Conservation (phyloP, 768 basidiomycete species). For the Lactarius vividus region DNA sequence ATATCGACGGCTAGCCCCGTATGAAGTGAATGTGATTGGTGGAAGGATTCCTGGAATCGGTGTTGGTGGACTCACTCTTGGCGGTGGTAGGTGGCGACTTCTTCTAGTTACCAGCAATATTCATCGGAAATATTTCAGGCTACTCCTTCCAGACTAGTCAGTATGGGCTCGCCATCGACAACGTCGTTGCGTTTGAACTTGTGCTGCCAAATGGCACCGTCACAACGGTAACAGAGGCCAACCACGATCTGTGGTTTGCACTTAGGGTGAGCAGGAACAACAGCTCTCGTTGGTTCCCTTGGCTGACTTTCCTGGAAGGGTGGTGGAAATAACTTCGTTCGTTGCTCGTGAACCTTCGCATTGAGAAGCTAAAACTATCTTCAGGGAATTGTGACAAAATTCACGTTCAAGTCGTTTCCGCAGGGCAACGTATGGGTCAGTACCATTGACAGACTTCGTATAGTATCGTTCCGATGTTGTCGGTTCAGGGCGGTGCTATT, state of each 20-base stretch:
- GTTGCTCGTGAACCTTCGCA: background rate
- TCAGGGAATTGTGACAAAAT: constrained; percentile 55
- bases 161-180: constrained; percentile 52
- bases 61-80: background rate
- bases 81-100: background rate
- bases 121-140: constrained; percentile 34
- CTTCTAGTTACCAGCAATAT: background rate
- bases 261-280: constrained; percentile 33
- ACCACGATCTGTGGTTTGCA: constrained; percentile 40
- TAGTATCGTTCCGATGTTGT: too few species aligned
- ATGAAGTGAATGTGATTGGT: background rate
- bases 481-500: background rate
- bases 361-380: background rate
- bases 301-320: constrained; percentile 52
- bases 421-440: constrained; percentile 34
- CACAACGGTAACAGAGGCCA: constrained; percentile 31
- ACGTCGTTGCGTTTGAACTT: constrained; percentile 48
- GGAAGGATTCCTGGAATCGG: background rate
- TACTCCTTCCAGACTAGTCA: constrained; percentile 61
- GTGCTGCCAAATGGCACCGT: constrained; percentile 51
- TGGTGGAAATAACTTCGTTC: background rate
- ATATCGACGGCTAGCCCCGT: background rate
- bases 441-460: constrained; percentile 22
- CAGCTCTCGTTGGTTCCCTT: constrained; percentile 24
- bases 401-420: constrained; percentile 51